Conservation (phyloP, 106 monocot species). For the Dioscorea alata region DNA sequence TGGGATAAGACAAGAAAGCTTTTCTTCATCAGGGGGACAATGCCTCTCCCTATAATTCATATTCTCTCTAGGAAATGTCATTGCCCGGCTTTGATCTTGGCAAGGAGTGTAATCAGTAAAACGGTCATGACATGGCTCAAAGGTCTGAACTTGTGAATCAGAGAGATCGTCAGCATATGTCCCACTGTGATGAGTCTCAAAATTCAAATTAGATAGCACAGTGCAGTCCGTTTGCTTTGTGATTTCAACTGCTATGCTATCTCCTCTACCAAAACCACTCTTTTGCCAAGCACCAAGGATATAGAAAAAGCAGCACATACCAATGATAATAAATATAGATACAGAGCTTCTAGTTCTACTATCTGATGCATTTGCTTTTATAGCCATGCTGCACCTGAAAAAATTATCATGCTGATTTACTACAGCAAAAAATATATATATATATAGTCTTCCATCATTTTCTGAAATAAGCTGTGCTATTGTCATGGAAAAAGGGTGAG, state of each 20-base stretch:
- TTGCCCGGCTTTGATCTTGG: slow-evolving; percentile 17
- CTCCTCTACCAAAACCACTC: slow-evolving; percentile 51
- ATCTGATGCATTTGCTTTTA: slow-evolving; percentile 25
- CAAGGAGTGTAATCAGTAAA: slow-evolving; percentile 18
- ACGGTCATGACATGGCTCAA: slow-evolving; percentile 13
- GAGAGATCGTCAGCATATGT: background rate
- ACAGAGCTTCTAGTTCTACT: slow-evolving; percentile 31
- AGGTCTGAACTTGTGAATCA: background rate
- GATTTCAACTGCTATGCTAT: slow-evolving; percentile 42
- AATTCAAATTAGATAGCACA: slow-evolving; percentile 19
- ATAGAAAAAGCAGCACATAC: slow-evolving; percentile 51
- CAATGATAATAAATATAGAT: slow-evolving; percentile 30
- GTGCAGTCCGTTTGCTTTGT: slow-evolving; percentile 40
- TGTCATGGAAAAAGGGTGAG: too few species aligned
- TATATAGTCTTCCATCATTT: too few species aligned
- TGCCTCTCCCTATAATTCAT: slow-evolving; percentile 21
- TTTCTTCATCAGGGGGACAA: slow-evolving; percentile 11
- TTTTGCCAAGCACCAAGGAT: slow-evolving; percentile 42
- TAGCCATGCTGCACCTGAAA: slow-evolving; percentile 25
- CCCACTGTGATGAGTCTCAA: slow-evolving; percentile 13
- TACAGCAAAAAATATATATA: too few species aligned
- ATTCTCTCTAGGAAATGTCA: slow-evolving; percentile 15
- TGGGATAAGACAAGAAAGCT: slow-evolving; percentile 11
- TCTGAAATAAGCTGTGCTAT: too few species aligned
- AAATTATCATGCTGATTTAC: background rate